Evolutionary conservation across 140 eudicot genomes (phyloP), one percentile per base, ranked within the genome.

Genomic region (Cichorium intybus): DNA sequence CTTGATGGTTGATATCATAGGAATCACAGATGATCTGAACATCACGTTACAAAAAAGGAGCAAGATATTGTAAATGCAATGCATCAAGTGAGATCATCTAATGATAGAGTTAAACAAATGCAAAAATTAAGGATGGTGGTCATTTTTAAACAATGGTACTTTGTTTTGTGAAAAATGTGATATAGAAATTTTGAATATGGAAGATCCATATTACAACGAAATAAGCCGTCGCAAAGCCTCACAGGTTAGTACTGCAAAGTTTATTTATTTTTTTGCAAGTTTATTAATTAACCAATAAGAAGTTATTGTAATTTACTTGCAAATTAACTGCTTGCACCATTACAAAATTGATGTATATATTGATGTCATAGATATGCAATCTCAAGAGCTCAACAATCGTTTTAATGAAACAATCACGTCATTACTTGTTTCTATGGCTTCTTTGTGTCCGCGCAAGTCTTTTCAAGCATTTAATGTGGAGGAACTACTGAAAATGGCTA

Each of bases 31-130:
- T 41, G 48, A 41, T 11, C 10, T 62, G 18, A 37, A 29, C 46
- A 49, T 31, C 37, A 31, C 4, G 8, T 6, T 31, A 8, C 37
- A 31, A 31, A 31, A 31, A 31, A 31, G 5, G 48, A 41, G 1
- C 48, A 24, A 1, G 62, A 66, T 60, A 65, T 72, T 60, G 58
- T 66, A 7, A 72, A 78, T 72, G 75, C 61, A 17, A 72, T 72
- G 79, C 7, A 14, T 16, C 15, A 23, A 10, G 75, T 78, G 5
- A 17, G 49, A 16, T 41, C 47, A 2, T 51, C 49, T 2, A 78
- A 78, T n/a, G 10, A 11, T 3, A 46, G 35, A n/a, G 28, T 78
- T 17, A 24, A 72, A 22, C 27, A 33, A 12, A 47, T 71, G 57
- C 64, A n/a, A 62, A 66, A 71, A 72, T 24, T 16, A 46, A 24